Conservation (phyloP, 2,329 filamentous ascomycete species). For the Ophiostoma montium region DNA sequence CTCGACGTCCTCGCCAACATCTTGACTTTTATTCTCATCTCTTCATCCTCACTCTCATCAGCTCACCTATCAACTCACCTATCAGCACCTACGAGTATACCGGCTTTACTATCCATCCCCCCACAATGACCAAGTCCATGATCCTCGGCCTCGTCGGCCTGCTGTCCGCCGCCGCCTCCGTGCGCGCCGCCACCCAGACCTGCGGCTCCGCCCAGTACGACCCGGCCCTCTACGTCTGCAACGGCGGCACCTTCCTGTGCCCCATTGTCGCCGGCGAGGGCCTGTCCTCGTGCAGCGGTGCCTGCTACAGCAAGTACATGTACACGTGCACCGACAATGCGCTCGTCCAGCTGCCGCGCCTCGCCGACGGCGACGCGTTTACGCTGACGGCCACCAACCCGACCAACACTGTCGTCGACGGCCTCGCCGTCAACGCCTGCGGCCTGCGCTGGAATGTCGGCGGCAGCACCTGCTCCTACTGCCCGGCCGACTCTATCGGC, state of each 20-base stretch:
- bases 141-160: conserved; percentile 7
- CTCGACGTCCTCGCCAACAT: not conserved
- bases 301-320: conserved; percentile 23
- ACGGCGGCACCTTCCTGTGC: conserved; percentile 20
- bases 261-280: conserved; percentile 21
- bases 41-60: not conserved
- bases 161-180: not conserved
- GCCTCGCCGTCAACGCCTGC: conserved; percentile 18
- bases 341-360: conserved; percentile 14
- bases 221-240: conserved; percentile 19
- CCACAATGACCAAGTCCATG: not conserved
- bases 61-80: not conserved
- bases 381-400: conserved; percentile 21
- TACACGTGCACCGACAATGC: conserved; percentile 19
- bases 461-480: conserved; percentile 20
- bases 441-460: conserved; percentile 14
- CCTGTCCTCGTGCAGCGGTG: conserved; percentile 20
- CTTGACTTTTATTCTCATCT: not conserved
- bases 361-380: conserved; percentile 14
- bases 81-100: not conserved
- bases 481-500: conserved; percentile 15
- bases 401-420: conserved; percentile 16
- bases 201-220: conserved; percentile 13
- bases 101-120: too few relatives aligned
- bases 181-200: conserved; percentile 3